A percentile compares a stretch with the other conserved stretches of the same genome.
These are phyloP conservation scores for Solanum appendiculatum DNA, from an alignment of 257 asterid genomes.

Conservation along the genomic window DNA sequence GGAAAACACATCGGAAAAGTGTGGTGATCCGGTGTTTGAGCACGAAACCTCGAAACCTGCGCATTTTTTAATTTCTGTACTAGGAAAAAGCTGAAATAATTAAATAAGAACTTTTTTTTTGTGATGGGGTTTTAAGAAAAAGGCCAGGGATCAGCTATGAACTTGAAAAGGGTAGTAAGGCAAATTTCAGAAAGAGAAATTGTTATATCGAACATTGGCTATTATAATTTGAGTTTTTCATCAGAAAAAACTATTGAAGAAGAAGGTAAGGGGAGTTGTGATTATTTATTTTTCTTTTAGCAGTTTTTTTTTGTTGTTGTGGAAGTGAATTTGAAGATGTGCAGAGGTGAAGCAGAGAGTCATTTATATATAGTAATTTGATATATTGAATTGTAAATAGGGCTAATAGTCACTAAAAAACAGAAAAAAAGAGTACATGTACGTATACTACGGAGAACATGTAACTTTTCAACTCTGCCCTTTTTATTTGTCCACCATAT, in stretches of 20 bases:
- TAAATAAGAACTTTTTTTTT: neutral
- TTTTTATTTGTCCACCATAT: too few relatives aligned
- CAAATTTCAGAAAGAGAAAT: constrained; percentile 45
- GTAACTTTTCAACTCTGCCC: neutral
- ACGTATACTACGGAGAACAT: neutral
- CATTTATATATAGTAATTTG: neutral
- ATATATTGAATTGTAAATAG: neutral
- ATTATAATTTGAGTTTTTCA: constrained; percentile 10
- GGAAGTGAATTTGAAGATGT: neutral
- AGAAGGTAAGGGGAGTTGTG: neutral
- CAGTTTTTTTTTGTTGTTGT: neutral
- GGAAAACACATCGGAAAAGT: constrained; percentile 38
- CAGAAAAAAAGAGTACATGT: neutral
- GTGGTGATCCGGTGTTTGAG: constrained; percentile 48
- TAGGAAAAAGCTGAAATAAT: neutral
- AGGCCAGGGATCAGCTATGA: constrained; percentile 77
- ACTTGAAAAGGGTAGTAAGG: constrained; percentile 45
- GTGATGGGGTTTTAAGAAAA: constrained; percentile 23
- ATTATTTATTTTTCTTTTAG: neutral
- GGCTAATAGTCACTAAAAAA: neutral
- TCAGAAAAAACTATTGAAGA: neutral
- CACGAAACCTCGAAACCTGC: constrained; percentile 46
- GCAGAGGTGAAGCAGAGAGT: neutral
- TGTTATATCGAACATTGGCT: constrained; percentile 45
- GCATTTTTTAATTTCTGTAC: constrained; percentile 21